Evolutionary conservation across 805 yeast genomes (phyloP).

Genomic region (Tanozyma kutaoensis): DNA sequence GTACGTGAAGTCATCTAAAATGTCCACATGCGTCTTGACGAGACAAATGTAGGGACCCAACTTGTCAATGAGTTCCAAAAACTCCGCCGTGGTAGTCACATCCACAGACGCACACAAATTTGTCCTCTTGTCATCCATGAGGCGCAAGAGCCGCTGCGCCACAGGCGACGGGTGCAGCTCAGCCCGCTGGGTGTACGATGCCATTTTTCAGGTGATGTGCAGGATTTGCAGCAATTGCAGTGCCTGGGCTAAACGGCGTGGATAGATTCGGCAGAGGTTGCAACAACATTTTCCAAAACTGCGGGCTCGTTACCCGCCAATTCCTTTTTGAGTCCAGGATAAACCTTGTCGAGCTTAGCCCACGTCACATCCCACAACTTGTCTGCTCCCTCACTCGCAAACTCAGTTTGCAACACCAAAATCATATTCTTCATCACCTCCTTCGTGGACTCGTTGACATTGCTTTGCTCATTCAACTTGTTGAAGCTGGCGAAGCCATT

Average conservation of each 20-base stretch:
- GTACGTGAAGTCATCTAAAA: constrained; percentile 75
- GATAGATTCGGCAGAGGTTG: too few relatives aligned
- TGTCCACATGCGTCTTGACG: constrained; percentile 90
- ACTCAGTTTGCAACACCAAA: constrained; percentile 18
- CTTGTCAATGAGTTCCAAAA: constrained; percentile 56
- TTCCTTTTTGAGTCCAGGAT: too few relatives aligned
- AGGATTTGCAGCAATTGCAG: too few relatives aligned
- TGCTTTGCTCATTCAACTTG: constrained; percentile 8
- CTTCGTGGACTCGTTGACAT: constrained; percentile 16
- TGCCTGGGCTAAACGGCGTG: too few relatives aligned
- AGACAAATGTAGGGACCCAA: constrained; percentile 88
- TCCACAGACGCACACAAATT: constrained; percentile 94
- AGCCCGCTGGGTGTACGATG: constrained; percentile 64
- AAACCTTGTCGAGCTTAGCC: constrained; percentile 14
- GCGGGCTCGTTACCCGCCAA: too few relatives aligned
- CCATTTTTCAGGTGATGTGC: too few relatives aligned
- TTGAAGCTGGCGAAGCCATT: constrained; percentile 17
- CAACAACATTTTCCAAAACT: too few relatives aligned
- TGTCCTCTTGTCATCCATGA: constrained; percentile 72
- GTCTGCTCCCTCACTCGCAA: constrained; percentile 8
- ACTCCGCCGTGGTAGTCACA: constrained; percentile 67
- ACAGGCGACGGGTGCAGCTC: constrained; percentile 60
- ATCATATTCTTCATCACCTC: constrained; percentile 30
- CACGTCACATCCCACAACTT: constrained; percentile 21
- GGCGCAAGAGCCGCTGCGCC: constrained; percentile 56